A percentile compares a stretch with the other conserved stretches of the same genome.
These are phyloP conservation scores for Epichloe brachyelytri DNA, from an alignment of 2,329 filamentous ascomycete genomes.

Conservation along the genomic window DNA sequence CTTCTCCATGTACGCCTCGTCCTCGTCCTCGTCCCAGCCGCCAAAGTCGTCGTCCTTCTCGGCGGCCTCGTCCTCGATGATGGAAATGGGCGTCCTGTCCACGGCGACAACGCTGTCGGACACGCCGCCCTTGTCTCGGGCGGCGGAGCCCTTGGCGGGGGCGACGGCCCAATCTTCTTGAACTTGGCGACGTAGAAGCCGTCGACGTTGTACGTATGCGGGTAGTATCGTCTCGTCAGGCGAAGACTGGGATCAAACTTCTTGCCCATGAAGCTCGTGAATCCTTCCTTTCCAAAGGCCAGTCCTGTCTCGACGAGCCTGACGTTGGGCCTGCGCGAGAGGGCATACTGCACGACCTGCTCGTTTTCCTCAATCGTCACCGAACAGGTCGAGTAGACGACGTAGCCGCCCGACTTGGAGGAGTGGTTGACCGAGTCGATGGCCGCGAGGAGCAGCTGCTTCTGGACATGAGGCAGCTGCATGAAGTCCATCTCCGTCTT, in stretches of 20 bases:
- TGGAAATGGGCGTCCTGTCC: conserved; percentile 56
- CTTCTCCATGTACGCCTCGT: conserved; percentile 57
- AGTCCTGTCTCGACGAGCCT: conserved; percentile 85
- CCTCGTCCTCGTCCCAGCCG: conserved; percentile 62
- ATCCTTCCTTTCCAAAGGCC: conserved; percentile 82
- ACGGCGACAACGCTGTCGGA: conserved; percentile 31
- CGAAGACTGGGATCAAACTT: conserved; percentile 77
- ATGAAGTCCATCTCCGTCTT: conserved; percentile 95
- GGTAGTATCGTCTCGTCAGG: conserved; percentile 75
- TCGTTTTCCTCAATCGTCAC: conserved; percentile 89
- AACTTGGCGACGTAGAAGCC: conserved; percentile 98
- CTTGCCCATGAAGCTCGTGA: conserved; percentile 84
- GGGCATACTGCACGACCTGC: conserved; percentile 82
- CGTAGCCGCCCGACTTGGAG: conserved; percentile 84
- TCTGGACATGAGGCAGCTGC: conserved; percentile 83
- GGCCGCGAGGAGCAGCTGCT: conserved; percentile 81
- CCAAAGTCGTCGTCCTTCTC: conserved; percentile 45
- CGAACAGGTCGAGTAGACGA: conserved; percentile 94
- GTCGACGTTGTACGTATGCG: conserved; percentile 87
- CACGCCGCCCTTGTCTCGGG: conserved; percentile 19
- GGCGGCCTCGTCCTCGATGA: conserved; percentile 32
- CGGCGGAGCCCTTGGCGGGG: conserved; percentile 30
- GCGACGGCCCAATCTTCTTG: conserved; percentile 76
- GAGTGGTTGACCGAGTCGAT: conserved; percentile 91
- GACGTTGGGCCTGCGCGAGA: conserved; percentile 85